These are phyloP conservation scores for Pseudogymnoascus destructans DNA, from an alignment of 2,329 filamentous ascomycete species.

Conservation along the genomic window DNA sequence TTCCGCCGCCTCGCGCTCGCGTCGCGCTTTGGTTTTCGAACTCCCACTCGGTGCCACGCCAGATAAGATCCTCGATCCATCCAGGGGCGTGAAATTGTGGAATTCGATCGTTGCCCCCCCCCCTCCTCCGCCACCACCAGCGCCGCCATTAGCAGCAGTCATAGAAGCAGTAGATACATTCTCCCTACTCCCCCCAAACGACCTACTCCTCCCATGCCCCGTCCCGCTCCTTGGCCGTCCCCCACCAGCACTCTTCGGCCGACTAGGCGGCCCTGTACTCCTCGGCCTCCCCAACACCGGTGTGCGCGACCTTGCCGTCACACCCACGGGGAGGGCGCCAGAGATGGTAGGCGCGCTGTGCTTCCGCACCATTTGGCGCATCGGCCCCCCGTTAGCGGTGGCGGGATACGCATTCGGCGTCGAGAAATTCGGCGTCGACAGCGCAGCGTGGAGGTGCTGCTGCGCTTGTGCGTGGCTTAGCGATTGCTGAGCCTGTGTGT, in stretches of 20 bases:
- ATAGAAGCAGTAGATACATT: neutral
- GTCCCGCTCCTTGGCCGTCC: conserved; percentile 10
- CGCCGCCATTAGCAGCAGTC: conserved; percentile 22
- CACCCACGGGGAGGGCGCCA: no score
- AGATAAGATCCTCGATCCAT: conserved; percentile 66
- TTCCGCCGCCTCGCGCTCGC: conserved; percentile 79
- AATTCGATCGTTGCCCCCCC: conserved; percentile 42
- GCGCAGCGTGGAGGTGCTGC: neutral
- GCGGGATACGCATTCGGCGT: conserved; percentile 12
- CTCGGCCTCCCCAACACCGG: neutral
- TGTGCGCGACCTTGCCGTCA: neutral
- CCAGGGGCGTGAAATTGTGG: conserved; percentile 78
- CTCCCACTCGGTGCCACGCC: conserved; percentile 86
- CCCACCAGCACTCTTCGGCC: conserved; percentile 14
- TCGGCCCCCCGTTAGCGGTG: neutral
- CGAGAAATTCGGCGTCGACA: conserved; percentile 11
- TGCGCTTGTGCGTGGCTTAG: neutral
- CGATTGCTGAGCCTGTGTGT: conserved; percentile 17
- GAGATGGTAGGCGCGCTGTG: neutral
- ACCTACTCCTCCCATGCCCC: neutral
- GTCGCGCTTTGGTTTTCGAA: conserved; percentile 84
- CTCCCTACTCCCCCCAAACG: neutral
- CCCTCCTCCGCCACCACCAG: conserved; percentile 25
- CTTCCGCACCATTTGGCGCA: neutral
- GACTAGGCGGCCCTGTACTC: neutral